Conservation (phyloP, 345 rosid species). For the Eucalyptus virginea region DNA sequence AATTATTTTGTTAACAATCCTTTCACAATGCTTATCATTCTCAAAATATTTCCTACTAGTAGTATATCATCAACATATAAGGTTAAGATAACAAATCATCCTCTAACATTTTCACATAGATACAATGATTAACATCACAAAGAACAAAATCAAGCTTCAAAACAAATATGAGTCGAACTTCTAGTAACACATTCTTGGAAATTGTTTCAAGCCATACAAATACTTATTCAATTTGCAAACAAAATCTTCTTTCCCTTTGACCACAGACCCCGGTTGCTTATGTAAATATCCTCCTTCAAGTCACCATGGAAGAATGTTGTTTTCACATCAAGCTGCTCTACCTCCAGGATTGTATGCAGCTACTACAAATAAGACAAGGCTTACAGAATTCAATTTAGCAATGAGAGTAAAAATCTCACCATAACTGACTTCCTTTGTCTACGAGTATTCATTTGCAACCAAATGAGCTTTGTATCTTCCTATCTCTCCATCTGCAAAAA, state of each 20-base stretch:
- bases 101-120: neutral
- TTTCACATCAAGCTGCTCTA: no score
- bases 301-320: no score
- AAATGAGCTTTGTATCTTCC: neutral
- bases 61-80: neutral
- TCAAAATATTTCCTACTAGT: neutral
- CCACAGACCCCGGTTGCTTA: neutral
- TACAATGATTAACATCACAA: neutral
- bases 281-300: no score
- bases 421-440: neutral
- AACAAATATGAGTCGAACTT: neutral
- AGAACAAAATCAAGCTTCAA: neutral
- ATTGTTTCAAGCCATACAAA: neutral
- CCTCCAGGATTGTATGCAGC: neutral
- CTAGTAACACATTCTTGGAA: neutral
- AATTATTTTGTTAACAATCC: no score
- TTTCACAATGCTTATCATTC: no score
- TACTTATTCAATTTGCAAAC: neutral
- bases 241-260: neutral
- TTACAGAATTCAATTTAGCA: neutral
- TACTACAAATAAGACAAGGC: neutral
- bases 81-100: neutral
- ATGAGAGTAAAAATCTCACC: neutral
- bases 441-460: neutral
- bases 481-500: neutral